phyloP scores from a whole-genome alignment of 2,329 filamentous ascomycete genomes.

The Pseudodiploospora longispora region DNA sequence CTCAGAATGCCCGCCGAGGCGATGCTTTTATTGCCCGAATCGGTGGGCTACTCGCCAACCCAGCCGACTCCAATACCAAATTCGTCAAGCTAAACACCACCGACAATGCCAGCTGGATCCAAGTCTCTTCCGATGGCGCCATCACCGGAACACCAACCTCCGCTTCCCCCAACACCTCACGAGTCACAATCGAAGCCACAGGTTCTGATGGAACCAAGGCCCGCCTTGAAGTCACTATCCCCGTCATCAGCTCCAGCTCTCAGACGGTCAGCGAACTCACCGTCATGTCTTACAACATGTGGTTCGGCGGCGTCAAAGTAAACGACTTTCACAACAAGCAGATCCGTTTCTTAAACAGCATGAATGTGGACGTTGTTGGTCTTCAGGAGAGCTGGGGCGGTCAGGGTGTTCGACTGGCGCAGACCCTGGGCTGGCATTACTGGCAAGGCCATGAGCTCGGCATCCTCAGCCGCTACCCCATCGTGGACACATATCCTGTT shows the following conservation, averaged over 20 bases:
- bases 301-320: slow-evolving; percentile 29
- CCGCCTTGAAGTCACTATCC: slow-evolving; percentile 20
- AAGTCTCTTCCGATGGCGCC: slow-evolving; percentile 19
- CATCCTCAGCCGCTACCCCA: slow-evolving; percentile 30
- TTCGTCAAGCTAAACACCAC: slow-evolving; percentile 17
- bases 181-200: slow-evolving; percentile 19
- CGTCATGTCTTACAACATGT: slow-evolving; percentile 29
- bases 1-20: slow-evolving; percentile 24
- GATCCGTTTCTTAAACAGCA: slow-evolving; percentile 24
- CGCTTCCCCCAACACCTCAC: slow-evolving; percentile 5
- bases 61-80: slow-evolving; percentile 6
- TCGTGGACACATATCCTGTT: slow-evolving; percentile 18
- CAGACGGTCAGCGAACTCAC: slow-evolving; percentile 22
- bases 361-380: slow-evolving; percentile 26
- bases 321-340: slow-evolving; percentile 31
- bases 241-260: slow-evolving; percentile 15
- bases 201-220: slow-evolving; percentile 13
- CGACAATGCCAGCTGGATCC: slow-evolving; percentile 20
- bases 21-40: slow-evolving; percentile 23
- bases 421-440: slow-evolving; percentile 29
- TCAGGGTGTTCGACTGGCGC: slow-evolving; percentile 23
- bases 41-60: slow-evolving; percentile 20
- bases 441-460: slow-evolving; percentile 25
- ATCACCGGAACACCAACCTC: slow-evolving; percentile 23
- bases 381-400: slow-evolving; percentile 27